Base-by-base conservation (phyloP, 352 stramenopile species). In the Phytophthora meadii region DNA sequence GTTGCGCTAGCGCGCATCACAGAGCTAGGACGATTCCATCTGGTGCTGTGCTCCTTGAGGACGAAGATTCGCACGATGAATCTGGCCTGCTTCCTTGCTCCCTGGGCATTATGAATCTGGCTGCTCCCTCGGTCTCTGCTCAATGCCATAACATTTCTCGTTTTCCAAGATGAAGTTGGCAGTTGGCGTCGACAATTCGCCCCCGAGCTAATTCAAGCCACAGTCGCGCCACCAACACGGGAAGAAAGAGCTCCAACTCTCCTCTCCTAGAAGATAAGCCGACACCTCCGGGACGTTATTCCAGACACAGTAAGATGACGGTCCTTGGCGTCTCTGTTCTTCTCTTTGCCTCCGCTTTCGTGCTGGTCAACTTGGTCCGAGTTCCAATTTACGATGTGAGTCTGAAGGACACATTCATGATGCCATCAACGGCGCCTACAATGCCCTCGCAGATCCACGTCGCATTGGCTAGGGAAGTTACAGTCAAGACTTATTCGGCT, bases 371-470 rank as follows among this genome's bases (percentile, higher is more conserved):
- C 28, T 46, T 46, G 54, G 7, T 61, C 19, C 48, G 22, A 1
- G 41, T 62, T 8, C 61, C 54, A 0, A 47, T 81, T 5, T 81
- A 76, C 47, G 73, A 81, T n/a, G 58, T 51, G 39, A 44, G 48
- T 12, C 24, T 67, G 17, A 40, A 10, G n/a, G 47, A 32, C 27
- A 10, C 40, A 39, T 45, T 60, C 11, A 45, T 27, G 11, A 10
- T 4, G 14, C 27, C 17, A 11, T 67, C 59, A 6, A 57, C 27
- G 15, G 37, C 10, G 19, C 27, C 51, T 50, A 66, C 66, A 45
- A 48, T 34, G 5, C 80, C 80, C 10, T 74, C 65, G 12, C 81
- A 89, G 51, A 57, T 89, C 14, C 77, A 82, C 58, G 48, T 89
- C 45, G 76, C 81, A 3, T 68, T 89, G 5, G 76, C 64, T 25